Conservation (phyloP, 2,329 filamentous ascomycete species). For the Neopestalotiopsis sp. region DNA sequence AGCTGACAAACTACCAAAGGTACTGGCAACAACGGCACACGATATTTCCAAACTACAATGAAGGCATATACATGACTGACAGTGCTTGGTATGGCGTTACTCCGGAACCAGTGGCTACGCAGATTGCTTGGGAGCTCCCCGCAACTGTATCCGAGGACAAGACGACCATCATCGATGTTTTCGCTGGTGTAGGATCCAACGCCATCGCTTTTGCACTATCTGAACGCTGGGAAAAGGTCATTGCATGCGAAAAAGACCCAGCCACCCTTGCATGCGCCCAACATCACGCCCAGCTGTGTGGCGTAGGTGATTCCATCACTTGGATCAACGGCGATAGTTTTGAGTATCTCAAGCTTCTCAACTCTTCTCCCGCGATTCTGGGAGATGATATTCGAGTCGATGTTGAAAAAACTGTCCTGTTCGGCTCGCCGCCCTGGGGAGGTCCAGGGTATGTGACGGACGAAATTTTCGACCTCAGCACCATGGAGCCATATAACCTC, state of each 20-base stretch:
- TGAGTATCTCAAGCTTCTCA: conserved; percentile 62
- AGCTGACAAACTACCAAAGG: conserved; percentile 47
- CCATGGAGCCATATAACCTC: conserved; percentile 88
- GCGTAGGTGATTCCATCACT: conserved; percentile 74
- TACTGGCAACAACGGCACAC: conserved; percentile 91
- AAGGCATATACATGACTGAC: conserved; percentile 88
- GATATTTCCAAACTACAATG: conserved; percentile 86
- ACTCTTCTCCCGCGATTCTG: conserved; percentile 34
- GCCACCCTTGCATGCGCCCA: conserved; percentile 86
- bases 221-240: conserved; percentile 79
- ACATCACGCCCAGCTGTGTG: conserved; percentile 88
- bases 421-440: conserved; percentile 66
- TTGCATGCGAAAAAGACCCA: conserved; percentile 86
- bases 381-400: conserved; percentile 44
- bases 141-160: conserved; percentile 55
- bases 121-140: conserved; percentile 76
- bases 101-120: conserved; percentile 87
- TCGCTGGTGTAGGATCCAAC: conserved; percentile 92
- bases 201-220: conserved; percentile 88
- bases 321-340: conserved; percentile 92
- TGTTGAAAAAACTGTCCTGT: conserved; percentile 49
- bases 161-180: conserved; percentile 80
- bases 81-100: conserved; percentile 98
- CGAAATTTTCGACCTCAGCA: conserved; percentile 79
- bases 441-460: conserved; percentile 60